Conservation (phyloP, 108 stramenopile species). For the Parietichytrium sp. region DNA sequence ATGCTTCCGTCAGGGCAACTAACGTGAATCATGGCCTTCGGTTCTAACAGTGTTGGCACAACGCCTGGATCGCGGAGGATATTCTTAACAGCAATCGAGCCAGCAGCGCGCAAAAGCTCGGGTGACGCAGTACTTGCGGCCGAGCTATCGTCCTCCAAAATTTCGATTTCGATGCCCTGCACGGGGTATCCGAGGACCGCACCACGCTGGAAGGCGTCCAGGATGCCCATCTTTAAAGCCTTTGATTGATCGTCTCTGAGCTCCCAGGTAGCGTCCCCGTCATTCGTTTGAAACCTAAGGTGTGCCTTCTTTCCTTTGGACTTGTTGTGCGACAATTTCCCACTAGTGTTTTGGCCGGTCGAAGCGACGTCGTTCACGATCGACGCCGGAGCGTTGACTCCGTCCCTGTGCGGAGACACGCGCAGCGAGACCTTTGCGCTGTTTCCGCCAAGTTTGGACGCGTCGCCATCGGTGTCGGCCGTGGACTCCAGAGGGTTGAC, state of each 20-base stretch:
- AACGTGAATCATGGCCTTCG: conserved; percentile 76
- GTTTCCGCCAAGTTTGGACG: background rate
- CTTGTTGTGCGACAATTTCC: background rate
- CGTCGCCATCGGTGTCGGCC: background rate
- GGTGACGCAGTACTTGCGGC: conserved; percentile 84
- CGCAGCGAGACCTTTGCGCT: background rate
- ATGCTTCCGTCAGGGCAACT: conserved; percentile 68
- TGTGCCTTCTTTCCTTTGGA: background rate
- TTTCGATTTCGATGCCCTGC: conserved; percentile 34
- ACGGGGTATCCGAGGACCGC: conserved; percentile 24
- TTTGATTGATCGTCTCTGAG: background rate
- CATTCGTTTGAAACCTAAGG: background rate
- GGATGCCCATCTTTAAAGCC: background rate
- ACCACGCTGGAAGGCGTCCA: conserved; percentile 11
- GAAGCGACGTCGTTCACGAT: background rate
- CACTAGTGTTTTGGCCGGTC: background rate
- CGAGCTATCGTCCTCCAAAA: conserved; percentile 77
- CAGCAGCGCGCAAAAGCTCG: conserved; percentile 89
- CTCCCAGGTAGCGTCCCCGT: background rate
- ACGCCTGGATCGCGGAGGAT: background rate
- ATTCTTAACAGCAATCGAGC: conserved; percentile 42
- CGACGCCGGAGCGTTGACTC: background rate
- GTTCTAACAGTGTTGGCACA: conserved; percentile 69
- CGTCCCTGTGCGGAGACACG: background rate
- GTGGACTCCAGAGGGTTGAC: background rate